Conservation (phyloP, 306 rosid genomes). For the Quercus bicolor region DNA sequence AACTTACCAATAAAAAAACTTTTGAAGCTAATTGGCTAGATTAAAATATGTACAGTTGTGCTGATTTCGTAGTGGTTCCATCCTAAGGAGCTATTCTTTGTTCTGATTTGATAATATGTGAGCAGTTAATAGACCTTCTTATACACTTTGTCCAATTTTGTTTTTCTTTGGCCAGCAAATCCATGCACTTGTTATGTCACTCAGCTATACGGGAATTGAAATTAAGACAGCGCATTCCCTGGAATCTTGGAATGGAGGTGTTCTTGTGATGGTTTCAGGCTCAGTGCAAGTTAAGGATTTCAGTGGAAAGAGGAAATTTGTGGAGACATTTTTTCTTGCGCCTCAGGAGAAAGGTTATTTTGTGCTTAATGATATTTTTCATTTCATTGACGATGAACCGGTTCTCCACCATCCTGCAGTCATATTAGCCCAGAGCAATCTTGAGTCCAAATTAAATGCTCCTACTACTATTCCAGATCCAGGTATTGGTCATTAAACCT, state of each 20-base stretch:
- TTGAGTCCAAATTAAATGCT: constrained; percentile 52
- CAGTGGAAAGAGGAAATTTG: constrained; percentile 70
- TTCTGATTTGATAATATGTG: constrained; percentile 18
- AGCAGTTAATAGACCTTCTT: constrained; percentile 14
- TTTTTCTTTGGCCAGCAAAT: constrained; percentile 67
- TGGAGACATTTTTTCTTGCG: constrained; percentile 92
- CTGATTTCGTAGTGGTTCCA: constrained; percentile 5
- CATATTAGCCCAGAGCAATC: constrained; percentile 67
- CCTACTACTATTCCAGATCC: constrained; percentile 50
- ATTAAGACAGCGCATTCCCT: constrained; percentile 76
- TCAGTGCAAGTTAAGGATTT: constrained; percentile 70
- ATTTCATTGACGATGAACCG: constrained; percentile 75
- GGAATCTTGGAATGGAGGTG: constrained; percentile 96
- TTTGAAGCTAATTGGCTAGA: neutral
- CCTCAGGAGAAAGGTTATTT: constrained; percentile 95
- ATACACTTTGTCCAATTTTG: neutral
- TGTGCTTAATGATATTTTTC: constrained; percentile 86
- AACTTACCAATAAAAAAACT: too few species aligned
- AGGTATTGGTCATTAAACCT: constrained; percentile 42
- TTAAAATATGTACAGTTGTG: neutral
- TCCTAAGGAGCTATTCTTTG: constrained; percentile 1
- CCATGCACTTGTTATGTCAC: constrained; percentile 83
- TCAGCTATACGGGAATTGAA: constrained; percentile 75
- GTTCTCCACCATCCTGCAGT: constrained; percentile 72
- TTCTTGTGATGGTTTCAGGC: constrained; percentile 92